Percentiles rank a stretch among this genome's conserved stretches.
Conservation (phyloP, 495 filamentous ascomycete genomes). For the Glutinoglossum americanum region DNA sequence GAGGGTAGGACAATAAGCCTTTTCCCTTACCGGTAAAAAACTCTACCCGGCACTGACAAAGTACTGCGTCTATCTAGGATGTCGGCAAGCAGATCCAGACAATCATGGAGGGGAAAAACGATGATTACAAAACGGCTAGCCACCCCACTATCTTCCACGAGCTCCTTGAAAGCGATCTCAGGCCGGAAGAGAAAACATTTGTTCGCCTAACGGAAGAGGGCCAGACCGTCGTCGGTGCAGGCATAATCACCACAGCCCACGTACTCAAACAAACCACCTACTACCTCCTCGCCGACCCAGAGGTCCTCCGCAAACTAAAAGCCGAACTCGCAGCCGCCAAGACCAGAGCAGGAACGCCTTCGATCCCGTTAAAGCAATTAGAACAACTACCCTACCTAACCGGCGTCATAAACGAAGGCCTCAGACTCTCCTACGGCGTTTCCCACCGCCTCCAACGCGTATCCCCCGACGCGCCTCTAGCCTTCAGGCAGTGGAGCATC, state of each 20-base stretch:
- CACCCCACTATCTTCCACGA: constrained; percentile 23
- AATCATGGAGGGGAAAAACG: constrained; percentile 5
- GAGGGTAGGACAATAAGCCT: not conserved
- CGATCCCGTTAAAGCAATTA: constrained; percentile 8
- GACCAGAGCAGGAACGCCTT: constrained; percentile 1
- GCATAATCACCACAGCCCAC: constrained; percentile 23
- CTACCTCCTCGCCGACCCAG: constrained; percentile 20
- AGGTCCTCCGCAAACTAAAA: constrained; percentile 11
- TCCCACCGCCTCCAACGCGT: constrained; percentile 2
- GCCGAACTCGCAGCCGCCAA: constrained; percentile 16
- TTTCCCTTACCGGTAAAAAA: too few relatives aligned
- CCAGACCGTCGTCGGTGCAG: constrained; percentile 22
- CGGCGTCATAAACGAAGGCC: constrained; percentile 8
- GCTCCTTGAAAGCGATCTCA: constrained; percentile 19
- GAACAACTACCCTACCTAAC: constrained; percentile 19
- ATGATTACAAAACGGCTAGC: constrained; percentile 2
- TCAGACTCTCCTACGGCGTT: constrained; percentile 5
- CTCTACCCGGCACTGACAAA: too few relatives aligned
- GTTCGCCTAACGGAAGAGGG: constrained; percentile 23
- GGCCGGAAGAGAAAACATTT: constrained; percentile 13
- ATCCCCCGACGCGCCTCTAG: not conserved
- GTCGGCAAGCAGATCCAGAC: not conserved
- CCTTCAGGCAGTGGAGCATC: not conserved
- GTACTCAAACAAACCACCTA: constrained; percentile 19
- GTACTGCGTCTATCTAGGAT: too few relatives aligned